Percentiles rank a stretch among this genome's conserved stretches.
Conservation (phyloP, 768 basidiomycete species). For the Polyporus arcularius region DNA sequence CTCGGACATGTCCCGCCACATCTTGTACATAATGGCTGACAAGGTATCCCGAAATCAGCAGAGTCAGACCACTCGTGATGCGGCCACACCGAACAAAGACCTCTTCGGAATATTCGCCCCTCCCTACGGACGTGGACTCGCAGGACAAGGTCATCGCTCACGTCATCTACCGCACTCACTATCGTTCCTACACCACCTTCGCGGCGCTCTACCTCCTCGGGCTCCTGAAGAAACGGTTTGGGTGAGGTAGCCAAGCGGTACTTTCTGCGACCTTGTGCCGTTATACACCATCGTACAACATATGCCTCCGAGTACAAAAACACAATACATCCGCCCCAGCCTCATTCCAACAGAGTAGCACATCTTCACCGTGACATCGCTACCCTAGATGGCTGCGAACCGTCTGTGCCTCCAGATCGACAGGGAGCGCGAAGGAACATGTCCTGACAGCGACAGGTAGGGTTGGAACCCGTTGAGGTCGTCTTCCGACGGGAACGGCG, state of each 20-base stretch:
- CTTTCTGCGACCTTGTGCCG: no score
- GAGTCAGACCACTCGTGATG: no score
- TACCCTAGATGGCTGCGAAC: background rate
- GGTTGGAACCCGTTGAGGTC: background rate
- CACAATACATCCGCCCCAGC: no score
- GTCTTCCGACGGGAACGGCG: background rate
- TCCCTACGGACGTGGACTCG: background rate
- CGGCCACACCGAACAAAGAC: background rate
- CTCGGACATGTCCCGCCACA: no score
- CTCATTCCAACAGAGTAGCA: no score
- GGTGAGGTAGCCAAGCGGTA: no score
- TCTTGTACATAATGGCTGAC: no score
- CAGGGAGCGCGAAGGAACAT: background rate
- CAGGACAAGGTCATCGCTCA: background rate
- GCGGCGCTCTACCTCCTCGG: constrained; percentile 70
- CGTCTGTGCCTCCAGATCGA: background rate
- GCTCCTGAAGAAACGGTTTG: constrained; percentile 79
- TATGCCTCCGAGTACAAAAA: background rate
- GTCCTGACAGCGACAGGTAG: background rate
- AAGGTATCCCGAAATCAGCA: no score
- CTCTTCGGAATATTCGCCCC: background rate
- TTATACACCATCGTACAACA: background rate
- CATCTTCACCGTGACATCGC: background rate
- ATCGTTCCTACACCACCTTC: constrained; percentile 57
- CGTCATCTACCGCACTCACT: constrained; percentile 11